A percentile compares a stretch with the other conserved stretches of the same genome.
Conservation (phyloP, 805 yeast species). For the Clavispora phyllophila region DNA sequence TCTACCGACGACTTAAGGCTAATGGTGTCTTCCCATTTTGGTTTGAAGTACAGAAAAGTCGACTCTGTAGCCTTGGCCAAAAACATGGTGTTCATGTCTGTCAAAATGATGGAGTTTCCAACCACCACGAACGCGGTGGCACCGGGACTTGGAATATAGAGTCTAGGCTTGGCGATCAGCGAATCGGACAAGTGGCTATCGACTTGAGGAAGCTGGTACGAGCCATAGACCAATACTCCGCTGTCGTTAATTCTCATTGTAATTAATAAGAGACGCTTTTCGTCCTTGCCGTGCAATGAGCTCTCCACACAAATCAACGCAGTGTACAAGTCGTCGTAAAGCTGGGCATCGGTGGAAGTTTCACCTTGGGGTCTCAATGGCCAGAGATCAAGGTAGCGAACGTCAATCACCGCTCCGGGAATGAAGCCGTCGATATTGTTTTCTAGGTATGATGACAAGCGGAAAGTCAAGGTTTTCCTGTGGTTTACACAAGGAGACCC, state of each 20-base stretch:
- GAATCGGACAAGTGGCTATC: slow-evolving; percentile 11
- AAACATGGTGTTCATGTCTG: slow-evolving; percentile 48
- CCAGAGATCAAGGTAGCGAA: slow-evolving; percentile 60
- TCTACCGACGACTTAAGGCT: slow-evolving; percentile 48
- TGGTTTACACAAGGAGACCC: slow-evolving; percentile 25
- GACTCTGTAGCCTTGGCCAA: slow-evolving; percentile 18
- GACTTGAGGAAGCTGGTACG: slow-evolving; percentile 55
- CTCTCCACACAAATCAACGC: slow-evolving; percentile 11
- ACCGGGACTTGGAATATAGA: slow-evolving; percentile 55
- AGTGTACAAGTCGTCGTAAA: slow-evolving; percentile 7
- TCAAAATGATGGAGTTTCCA: slow-evolving; percentile 56
- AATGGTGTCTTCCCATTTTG: slow-evolving; percentile 81
- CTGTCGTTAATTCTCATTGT: slow-evolving; percentile 49
- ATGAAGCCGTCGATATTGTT: slow-evolving; percentile 42
- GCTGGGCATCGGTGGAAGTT: slow-evolving; percentile 7
- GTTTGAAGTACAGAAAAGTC: slow-evolving; percentile 25
- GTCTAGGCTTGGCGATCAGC: slow-evolving; percentile 33
- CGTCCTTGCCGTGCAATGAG: slow-evolving; percentile 8
- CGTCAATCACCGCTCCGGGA: slow-evolving; percentile 43
- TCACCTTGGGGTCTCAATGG: slow-evolving; percentile 32
- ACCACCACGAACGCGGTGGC: slow-evolving; percentile 57
- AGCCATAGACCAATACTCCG: slow-evolving; percentile 53
- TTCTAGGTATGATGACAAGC: slow-evolving; percentile 24
- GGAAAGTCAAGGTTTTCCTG: slow-evolving; percentile 20
- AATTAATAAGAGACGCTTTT: slow-evolving; percentile 40